A percentile compares a stretch with the other conserved stretches of the same genome.
phyloP scores from a whole-genome alignment of 179 eudicot species.

The Beta lomatogona region DNA sequence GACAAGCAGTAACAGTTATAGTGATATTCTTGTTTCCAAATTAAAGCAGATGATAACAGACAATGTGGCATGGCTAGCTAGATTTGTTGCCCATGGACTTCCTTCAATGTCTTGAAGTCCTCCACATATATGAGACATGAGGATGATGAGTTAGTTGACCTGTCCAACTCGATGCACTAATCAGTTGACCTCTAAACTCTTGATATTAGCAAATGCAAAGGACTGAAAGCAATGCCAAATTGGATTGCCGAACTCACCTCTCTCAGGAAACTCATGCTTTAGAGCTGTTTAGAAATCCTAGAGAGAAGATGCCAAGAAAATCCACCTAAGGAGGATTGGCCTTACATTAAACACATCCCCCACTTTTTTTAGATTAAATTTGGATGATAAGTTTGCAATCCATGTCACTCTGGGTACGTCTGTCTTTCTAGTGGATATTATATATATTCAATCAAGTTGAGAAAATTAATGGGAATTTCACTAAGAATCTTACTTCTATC shows the following conservation, averaged over 20 bases:
- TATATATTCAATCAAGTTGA: too few species aligned
- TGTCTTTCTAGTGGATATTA: too few species aligned
- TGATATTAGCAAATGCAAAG: neutral
- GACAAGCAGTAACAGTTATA: too few species aligned
- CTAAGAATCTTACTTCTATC: too few species aligned
- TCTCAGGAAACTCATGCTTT: neutral
- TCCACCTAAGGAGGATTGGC: neutral
- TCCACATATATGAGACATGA: too few species aligned
- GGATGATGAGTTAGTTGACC: too few species aligned
- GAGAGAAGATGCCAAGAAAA: neutral
- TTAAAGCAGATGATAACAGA: neutral
- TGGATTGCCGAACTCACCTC: neutral
- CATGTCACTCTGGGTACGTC: too few species aligned
- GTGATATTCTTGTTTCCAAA: too few species aligned
- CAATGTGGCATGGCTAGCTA: conserved; percentile 5
- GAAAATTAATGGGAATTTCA: too few species aligned
- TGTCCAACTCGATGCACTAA: neutral
- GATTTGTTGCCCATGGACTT: neutral
- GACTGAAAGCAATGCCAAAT: neutral
- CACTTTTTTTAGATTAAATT: too few species aligned
- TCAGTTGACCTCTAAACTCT: neutral
- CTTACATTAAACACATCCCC: neutral
- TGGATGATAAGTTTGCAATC: too few species aligned
- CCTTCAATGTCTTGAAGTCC: neutral
- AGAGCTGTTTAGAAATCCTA: neutral